These are phyloP conservation scores for Thamnidium elegans DNA, from an alignment of 192 early-diverging fungal species.

Conservation along the genomic window DNA sequence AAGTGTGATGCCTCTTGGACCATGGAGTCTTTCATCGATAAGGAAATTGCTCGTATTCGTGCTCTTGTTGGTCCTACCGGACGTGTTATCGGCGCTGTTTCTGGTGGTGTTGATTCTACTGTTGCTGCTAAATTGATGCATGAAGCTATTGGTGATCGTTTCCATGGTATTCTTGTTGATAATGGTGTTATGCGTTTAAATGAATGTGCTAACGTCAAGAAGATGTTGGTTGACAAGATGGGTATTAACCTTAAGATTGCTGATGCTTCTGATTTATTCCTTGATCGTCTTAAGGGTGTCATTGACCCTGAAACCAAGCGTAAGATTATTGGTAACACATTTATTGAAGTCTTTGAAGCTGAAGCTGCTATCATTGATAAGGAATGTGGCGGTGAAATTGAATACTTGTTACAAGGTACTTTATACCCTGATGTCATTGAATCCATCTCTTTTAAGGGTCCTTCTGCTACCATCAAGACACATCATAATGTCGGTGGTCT, in stretches of 20 bases:
- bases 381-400: slow-evolving; percentile 78
- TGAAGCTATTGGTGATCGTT: slow-evolving; percentile 96
- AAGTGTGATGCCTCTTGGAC: slow-evolving; percentile 85
- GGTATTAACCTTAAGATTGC: slow-evolving; percentile 95
- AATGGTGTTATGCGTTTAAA: slow-evolving; percentile 99
- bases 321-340: slow-evolving; percentile 99
- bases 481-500: slow-evolving; percentile 99
- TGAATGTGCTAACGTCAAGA: slow-evolving; percentile 85
- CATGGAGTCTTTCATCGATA: slow-evolving; percentile 97
- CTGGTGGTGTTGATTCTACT: slow-evolving; percentile 95
- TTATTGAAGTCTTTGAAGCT: slow-evolving; percentile 96
- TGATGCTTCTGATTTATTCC: slow-evolving; percentile 83
- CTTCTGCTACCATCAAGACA: slow-evolving; percentile 97
- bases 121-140: slow-evolving; percentile 97
- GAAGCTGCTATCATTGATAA: slow-evolving; percentile 91
- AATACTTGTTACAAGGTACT: slow-evolving; percentile 96
- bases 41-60: slow-evolving; percentile 93
- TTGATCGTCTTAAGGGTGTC: slow-evolving; percentile 83
- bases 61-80: slow-evolving; percentile 85
- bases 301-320: slow-evolving; percentile 97
- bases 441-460: slow-evolving; percentile 98
- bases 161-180: slow-evolving; percentile 97
- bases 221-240: slow-evolving; percentile 82
- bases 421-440: slow-evolving; percentile 99
- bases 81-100: slow-evolving; percentile 95